Conservation (phyloP, 768 basidiomycete genomes). For the Pseudohyphozyma bogoriensis region DNA sequence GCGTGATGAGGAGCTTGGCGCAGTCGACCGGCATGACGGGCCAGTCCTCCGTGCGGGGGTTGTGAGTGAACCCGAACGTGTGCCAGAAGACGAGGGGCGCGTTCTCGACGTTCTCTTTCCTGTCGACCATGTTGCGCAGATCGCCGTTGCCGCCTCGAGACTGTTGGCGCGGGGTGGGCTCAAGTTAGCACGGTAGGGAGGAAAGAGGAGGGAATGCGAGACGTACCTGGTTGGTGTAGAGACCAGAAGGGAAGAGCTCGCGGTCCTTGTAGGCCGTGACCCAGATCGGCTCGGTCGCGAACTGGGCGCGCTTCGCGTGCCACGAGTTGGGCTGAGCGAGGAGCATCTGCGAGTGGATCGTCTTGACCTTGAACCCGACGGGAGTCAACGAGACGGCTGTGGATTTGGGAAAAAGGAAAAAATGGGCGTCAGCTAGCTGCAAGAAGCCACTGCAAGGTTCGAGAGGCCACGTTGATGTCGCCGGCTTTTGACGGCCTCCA, state of each 20-base stretch:
- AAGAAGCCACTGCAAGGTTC: too few relatives aligned
- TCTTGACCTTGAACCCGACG: constrained; percentile 55
- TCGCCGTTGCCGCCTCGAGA: constrained; percentile 45
- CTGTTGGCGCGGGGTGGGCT: constrained; percentile 36
- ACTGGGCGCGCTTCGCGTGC: constrained; percentile 59
- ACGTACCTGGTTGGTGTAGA: too few relatives aligned
- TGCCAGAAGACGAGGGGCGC: constrained; percentile 71
- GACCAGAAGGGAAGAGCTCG: constrained; percentile 40
- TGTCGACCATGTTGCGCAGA: constrained; percentile 35
- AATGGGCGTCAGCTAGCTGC: too few relatives aligned
- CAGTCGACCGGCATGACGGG: too few relatives aligned
- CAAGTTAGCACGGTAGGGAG: background rate
- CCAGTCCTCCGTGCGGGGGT: constrained; percentile 39
- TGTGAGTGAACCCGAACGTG: constrained; percentile 54
- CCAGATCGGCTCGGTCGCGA: constrained; percentile 64
- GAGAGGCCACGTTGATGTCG: too few relatives aligned
- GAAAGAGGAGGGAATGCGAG: background rate
- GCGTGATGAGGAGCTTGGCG: too few relatives aligned
- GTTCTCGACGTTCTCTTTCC: constrained; percentile 52
- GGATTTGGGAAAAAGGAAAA: too few relatives aligned
- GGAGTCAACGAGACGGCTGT: constrained; percentile 56
- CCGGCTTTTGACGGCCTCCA: too few relatives aligned
- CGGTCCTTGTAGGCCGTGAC: constrained; percentile 57
- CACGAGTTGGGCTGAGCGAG: constrained; percentile 57
- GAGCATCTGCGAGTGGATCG: constrained; percentile 42